phyloP scores from a whole-genome alignment of 2,329 filamentous ascomycete species.

The Ophiosphaerella narmari region DNA sequence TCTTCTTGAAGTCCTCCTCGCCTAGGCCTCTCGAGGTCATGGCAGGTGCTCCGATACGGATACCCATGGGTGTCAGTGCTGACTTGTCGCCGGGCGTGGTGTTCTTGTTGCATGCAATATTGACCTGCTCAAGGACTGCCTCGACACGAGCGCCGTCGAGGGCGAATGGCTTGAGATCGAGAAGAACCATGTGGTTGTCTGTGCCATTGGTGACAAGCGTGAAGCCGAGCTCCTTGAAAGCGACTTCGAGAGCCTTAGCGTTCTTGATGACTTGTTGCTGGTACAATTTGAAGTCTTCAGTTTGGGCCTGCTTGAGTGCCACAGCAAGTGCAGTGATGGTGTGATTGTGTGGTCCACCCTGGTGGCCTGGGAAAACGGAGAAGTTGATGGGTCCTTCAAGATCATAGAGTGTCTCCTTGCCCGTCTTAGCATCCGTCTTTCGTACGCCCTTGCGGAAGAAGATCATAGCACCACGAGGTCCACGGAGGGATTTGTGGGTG shows the following conservation, averaged over 20 bases:
- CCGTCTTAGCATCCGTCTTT: conserved; percentile 80
- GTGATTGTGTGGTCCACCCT: conserved; percentile 98
- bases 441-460: conserved; percentile 96
- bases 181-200: conserved; percentile 93
- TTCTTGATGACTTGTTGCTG: conserved; percentile 90
- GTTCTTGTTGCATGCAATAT: conserved; percentile 99
- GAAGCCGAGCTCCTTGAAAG: conserved; percentile 69
- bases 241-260: conserved; percentile 84
- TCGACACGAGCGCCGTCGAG: conserved; percentile 91
- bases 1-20: conserved; percentile 79
- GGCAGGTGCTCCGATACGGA: conserved; percentile 92
- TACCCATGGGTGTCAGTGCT: conserved; percentile 87
- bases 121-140: conserved; percentile 86
- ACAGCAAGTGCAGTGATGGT: conserved; percentile 96
- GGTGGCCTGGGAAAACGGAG: conserved; percentile 97
- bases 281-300: conserved; percentile 88
- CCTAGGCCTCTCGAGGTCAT: conserved; percentile 97
- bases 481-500: conserved; percentile 95
- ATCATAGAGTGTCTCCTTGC: conserved; percentile 84
- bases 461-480: conserved; percentile 94
- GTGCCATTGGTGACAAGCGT: conserved; percentile 91
- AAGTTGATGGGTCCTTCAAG: conserved; percentile 92
- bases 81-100: conserved; percentile 95
- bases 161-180: conserved; percentile 85
- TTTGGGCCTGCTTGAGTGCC: conserved; percentile 90